These are phyloP conservation scores for Colletotrichum graminicola DNA, from an alignment of 2,329 filamentous ascomycete species.

Conservation along the genomic window DNA sequence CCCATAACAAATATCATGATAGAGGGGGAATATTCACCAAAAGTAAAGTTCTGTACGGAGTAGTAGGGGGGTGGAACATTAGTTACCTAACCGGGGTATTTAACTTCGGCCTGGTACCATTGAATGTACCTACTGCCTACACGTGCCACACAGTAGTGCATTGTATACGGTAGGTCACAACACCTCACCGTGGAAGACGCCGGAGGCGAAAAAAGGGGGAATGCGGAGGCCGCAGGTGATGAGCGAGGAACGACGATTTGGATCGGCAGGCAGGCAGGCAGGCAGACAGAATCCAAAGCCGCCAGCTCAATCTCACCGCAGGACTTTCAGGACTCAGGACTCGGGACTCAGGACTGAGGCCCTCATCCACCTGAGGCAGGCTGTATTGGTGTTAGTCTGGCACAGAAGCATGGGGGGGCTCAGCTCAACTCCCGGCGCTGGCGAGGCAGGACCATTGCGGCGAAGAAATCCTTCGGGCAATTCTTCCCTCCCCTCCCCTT, in stretches of 20 bases:
- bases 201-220: background rate
- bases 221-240: background rate
- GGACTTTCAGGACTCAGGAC: background rate
- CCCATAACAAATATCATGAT: too few species aligned
- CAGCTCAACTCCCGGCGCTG: conserved; percentile 4
- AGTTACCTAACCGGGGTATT: too few species aligned
- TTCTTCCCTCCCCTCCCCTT: conserved; percentile 1
- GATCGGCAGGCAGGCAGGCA: conserved; percentile 31
- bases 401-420: conserved; percentile 4
- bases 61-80: too few species aligned
- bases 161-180: background rate
- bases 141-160: too few species aligned
- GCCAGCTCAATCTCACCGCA: conserved; percentile 2
- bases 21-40: too few species aligned
- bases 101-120: too few species aligned
- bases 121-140: too few species aligned
- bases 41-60: too few species aligned
- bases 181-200: background rate
- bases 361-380: background rate
- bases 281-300: conserved; percentile 5
- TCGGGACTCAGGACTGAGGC: too few species aligned
- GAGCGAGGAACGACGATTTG: conserved; percentile 17
- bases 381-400: background rate
- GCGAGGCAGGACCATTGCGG: background rate
- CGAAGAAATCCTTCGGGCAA: conserved; percentile 11